phyloP scores from a whole-genome alignment of 78 protist species.

The Capsaspora owczarzaki region DNA sequence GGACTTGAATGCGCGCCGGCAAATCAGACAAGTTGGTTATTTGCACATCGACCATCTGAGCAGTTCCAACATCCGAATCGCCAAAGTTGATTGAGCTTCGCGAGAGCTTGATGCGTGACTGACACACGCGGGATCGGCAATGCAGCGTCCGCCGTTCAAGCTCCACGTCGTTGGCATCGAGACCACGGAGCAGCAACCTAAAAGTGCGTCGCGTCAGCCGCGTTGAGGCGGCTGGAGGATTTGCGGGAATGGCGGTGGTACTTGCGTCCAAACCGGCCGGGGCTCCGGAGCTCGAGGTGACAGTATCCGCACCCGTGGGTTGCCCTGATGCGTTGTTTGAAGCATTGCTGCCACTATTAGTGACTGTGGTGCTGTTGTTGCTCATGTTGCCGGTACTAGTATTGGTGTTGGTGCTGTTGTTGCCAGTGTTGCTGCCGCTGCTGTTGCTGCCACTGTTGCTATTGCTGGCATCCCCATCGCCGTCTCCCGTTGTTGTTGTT shows the following conservation, averaged over 20 bases:
- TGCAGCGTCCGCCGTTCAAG: constrained; percentile 17
- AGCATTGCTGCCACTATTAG: too few relatives aligned
- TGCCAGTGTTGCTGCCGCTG: neutral
- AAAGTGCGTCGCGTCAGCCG: constrained; percentile 4
- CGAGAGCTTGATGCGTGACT: constrained; percentile 28
- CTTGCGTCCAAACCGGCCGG: too few relatives aligned
- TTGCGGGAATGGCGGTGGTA: too few relatives aligned
- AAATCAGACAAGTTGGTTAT: constrained; percentile 39
- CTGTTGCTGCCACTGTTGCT: neutral
- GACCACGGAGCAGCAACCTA: neutral
- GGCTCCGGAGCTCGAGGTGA: too few relatives aligned
- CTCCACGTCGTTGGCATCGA: neutral
- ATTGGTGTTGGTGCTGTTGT: too few relatives aligned
- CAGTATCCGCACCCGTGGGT: too few relatives aligned
- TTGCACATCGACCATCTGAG: neutral
- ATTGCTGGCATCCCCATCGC: neutral
- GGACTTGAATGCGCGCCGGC: constrained; percentile 32
- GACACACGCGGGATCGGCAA: constrained; percentile 46
- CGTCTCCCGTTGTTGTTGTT: too few relatives aligned
- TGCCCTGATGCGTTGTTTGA: too few relatives aligned
- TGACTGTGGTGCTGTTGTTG: too few relatives aligned
- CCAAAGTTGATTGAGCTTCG: constrained; percentile 40
- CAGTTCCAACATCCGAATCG: constrained; percentile 41
- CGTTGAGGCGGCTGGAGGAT: too few relatives aligned
- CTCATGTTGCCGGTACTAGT: too few relatives aligned